phyloP scores from a whole-genome alignment of 495 filamentous ascomycete genomes.

The Apodospora peruviana region DNA sequence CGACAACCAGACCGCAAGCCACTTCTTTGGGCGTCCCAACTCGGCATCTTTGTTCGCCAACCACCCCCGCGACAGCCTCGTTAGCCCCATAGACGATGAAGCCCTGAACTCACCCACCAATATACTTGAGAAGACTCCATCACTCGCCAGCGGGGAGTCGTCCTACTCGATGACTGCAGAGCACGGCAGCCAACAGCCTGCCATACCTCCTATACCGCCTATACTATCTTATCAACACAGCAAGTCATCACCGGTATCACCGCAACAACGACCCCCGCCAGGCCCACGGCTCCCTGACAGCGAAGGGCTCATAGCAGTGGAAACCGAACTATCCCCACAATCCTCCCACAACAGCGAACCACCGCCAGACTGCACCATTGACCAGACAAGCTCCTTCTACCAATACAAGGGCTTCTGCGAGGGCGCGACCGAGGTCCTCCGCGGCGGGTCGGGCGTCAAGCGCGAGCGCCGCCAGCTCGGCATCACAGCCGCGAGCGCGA shows the following conservation, averaged over 20 bases:
- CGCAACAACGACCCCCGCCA: neutral
- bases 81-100: conserved; percentile 3
- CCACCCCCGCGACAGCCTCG: neutral
- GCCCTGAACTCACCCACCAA: neutral
- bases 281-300: neutral
- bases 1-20: neutral
- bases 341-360: too few species aligned
- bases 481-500: conserved; percentile 16
- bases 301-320: neutral
- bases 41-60: neutral
- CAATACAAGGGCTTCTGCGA: conserved; percentile 38
- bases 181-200: too few species aligned
- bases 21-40: neutral
- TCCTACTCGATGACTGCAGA: conserved; percentile 1
- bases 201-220: too few species aligned
- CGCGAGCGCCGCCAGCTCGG: conserved; percentile 28
- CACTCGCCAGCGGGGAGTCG: conserved; percentile 4
- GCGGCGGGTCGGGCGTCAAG: conserved; percentile 31
- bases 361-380: conserved; percentile 30
- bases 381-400: conserved; percentile 30
- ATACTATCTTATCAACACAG: too few species aligned
- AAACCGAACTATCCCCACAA: neutral
- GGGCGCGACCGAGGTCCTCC: conserved; percentile 32
- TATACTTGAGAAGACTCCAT: neutral
- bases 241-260: neutral